A percentile compares a stretch with the other conserved stretches of the same genome.
phyloP scores from a whole-genome alignment of 345 rosid species.

The Citrus inodora region DNA sequence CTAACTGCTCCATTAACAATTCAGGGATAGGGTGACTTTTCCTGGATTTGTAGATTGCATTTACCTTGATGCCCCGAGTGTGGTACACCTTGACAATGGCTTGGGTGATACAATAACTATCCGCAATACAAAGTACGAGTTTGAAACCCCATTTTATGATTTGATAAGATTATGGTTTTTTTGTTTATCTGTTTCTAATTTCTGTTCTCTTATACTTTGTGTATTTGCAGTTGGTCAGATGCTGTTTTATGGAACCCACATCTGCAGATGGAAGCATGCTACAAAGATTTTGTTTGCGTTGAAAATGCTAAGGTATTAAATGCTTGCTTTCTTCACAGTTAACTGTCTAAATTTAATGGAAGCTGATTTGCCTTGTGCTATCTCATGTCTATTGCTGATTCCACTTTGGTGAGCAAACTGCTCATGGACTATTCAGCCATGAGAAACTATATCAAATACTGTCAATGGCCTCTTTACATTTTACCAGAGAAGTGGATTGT shows the following conservation, averaged over 20 bases:
- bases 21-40: conserved; percentile 74
- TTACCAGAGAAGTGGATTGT: neutral
- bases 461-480: neutral
- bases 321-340: neutral
- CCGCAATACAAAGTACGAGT: conserved; percentile 57
- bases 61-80: conserved; percentile 66
- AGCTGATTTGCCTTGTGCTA: neutral
- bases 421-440: neutral
- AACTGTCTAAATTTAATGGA: conserved; percentile 1
- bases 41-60: conserved; percentile 93
- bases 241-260: conserved; percentile 94
- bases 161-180: conserved; percentile 6
- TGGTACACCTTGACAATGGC: conserved; percentile 74
- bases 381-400: neutral
- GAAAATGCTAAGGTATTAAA: conserved; percentile 83
- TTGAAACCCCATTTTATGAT: conserved; percentile 8
- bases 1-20: conserved; percentile 26
- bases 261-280: conserved; percentile 90
- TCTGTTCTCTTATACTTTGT: conserved; percentile 5
- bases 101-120: conserved; percentile 69
- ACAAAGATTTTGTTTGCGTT: conserved; percentile 82
- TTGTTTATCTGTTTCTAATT: neutral
- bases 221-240: conserved; percentile 78
- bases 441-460: conserved; percentile 1
- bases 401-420: neutral